Conservation (phyloP, 2,329 filamentous ascomycete genomes). For the Cladophialophora carrionii region DNA sequence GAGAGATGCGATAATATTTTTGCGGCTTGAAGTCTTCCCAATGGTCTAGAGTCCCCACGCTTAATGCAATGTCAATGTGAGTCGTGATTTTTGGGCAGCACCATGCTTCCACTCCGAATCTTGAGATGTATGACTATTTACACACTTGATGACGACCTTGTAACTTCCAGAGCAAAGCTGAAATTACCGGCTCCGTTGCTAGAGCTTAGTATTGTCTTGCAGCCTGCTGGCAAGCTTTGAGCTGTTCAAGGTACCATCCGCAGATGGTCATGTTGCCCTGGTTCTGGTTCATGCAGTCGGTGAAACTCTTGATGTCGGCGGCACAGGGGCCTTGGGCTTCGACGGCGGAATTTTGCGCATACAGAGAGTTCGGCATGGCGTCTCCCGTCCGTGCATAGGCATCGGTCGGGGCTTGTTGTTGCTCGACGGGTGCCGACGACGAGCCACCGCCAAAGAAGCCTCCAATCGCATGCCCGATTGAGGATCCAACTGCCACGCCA, state of each 20-base stretch:
- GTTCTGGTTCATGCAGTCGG: slow-evolving; percentile 95
- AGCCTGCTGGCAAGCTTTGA: slow-evolving; percentile 84
- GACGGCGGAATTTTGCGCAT: slow-evolving; percentile 45
- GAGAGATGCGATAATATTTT: slow-evolving; percentile 6
- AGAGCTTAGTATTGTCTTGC: slow-evolving; percentile 66
- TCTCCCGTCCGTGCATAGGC: slow-evolving; percentile 10
- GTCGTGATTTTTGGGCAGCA: background rate
- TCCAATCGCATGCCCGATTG: slow-evolving; percentile 91
- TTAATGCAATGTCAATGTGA: slow-evolving; percentile 3
- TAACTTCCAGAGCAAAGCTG: background rate
- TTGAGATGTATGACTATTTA: slow-evolving; percentile 3
- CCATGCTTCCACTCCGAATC: background rate
- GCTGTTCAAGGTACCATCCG: slow-evolving; percentile 96
- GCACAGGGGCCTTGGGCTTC: slow-evolving; percentile 68
- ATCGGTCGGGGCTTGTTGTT: slow-evolving; percentile 54
- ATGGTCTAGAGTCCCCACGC: background rate
- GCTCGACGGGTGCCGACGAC: slow-evolving; percentile 57
- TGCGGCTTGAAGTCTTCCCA: background rate
- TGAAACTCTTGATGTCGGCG: slow-evolving; percentile 80
- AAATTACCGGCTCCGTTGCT: background rate
- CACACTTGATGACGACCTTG: background rate
- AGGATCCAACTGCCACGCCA: slow-evolving; percentile 94
- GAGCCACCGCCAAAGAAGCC: slow-evolving; percentile 75
- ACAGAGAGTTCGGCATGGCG: slow-evolving; percentile 54
- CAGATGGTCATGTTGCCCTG: slow-evolving; percentile 93